phyloP scores from a whole-genome alignment of 805 yeast species.

The Kuraishia molischiana region DNA sequence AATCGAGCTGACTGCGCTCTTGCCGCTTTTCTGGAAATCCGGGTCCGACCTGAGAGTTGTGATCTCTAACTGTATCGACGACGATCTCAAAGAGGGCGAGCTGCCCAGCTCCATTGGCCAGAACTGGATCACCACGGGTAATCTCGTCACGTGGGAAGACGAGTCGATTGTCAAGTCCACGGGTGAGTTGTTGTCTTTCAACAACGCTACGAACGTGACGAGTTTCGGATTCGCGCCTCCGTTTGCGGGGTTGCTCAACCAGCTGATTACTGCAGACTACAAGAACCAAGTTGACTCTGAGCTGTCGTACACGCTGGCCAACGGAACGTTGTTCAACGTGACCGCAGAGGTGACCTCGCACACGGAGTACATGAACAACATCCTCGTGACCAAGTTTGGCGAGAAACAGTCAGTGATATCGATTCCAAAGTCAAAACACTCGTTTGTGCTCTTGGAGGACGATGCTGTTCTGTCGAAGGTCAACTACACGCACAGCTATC shows the following conservation, averaged over 20 bases:
- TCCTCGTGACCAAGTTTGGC: constrained; percentile 27
- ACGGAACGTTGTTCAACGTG: constrained; percentile 25
- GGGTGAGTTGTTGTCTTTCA: constrained; percentile 25
- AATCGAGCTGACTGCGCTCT: constrained; percentile 58
- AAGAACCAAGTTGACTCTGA: constrained; percentile 22
- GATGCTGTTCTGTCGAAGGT: constrained; percentile 8
- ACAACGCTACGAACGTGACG: constrained; percentile 19
- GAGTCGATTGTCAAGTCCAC: constrained; percentile 23
- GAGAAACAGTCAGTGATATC: constrained; percentile 22
- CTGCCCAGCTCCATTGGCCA: constrained; percentile 27
- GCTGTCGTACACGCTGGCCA: constrained; percentile 24
- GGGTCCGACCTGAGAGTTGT: constrained; percentile 32
- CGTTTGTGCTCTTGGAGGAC: constrained; percentile 15
- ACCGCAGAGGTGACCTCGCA: constrained; percentile 18
- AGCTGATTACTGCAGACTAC: constrained; percentile 27
- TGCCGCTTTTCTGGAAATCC: constrained; percentile 59
- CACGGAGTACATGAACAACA: constrained; percentile 27
- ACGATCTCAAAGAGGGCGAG: constrained; percentile 16
- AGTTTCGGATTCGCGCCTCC: constrained; percentile 28
- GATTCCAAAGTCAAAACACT: constrained; percentile 13
- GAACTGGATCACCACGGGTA: constrained; percentile 56
- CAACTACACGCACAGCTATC: constrained; percentile 16
- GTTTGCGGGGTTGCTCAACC: constrained; percentile 23
- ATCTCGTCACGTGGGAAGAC: constrained; percentile 44
- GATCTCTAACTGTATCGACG: constrained; percentile 42